A percentile compares a stretch with the other conserved stretches of the same genome.
Evolutionary conservation across 306 rosid genomes (phyloP).

Genomic region (Myrica gale): DNA sequence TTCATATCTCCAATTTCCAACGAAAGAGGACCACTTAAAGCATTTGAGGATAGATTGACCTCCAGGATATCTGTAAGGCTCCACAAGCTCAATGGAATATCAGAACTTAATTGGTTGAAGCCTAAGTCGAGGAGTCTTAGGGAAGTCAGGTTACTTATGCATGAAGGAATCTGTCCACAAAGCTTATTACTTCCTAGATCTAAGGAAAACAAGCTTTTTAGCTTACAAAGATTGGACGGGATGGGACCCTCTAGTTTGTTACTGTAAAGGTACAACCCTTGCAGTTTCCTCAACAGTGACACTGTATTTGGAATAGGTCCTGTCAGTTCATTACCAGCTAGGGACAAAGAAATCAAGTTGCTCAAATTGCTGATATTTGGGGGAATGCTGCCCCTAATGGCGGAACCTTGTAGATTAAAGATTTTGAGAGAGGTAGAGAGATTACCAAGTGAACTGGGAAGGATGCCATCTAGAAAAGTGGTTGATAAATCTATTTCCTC

Average conservation of each 20-base stretch:
- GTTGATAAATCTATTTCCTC: neutral
- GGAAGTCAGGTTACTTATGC: neutral
- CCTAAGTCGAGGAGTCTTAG: constrained; percentile 1
- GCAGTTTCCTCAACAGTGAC: neutral
- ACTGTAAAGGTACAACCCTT: neutral
- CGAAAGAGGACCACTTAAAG: constrained; percentile 29
- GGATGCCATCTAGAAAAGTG: neutral
- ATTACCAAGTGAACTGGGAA: neutral
- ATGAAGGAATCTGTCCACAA: constrained; percentile 7
- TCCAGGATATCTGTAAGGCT: neutral
- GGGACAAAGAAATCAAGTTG: neutral
- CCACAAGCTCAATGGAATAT: constrained; percentile 11
- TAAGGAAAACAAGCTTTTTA: neutral
- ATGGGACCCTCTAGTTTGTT: constrained; percentile 12
- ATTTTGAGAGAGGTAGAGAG: constrained; percentile 2
- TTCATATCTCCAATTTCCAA: constrained; percentile 9
- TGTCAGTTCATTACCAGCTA: neutral
- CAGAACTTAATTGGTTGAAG: constrained; percentile 10
- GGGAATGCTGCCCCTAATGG: constrained; percentile 2
- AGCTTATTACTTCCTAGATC: constrained; percentile 10
- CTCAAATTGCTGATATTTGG: constrained; percentile 1
- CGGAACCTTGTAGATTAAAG: too few relatives aligned
- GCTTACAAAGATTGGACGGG: neutral
- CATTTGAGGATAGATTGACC: constrained; percentile 11
- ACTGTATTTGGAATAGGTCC: neutral